A percentile compares a stretch with the other conserved stretches of the same genome.
Evolutionary conservation across 805 yeast genomes (phyloP).

Genomic region (Candida pseudofarinosa): DNA sequence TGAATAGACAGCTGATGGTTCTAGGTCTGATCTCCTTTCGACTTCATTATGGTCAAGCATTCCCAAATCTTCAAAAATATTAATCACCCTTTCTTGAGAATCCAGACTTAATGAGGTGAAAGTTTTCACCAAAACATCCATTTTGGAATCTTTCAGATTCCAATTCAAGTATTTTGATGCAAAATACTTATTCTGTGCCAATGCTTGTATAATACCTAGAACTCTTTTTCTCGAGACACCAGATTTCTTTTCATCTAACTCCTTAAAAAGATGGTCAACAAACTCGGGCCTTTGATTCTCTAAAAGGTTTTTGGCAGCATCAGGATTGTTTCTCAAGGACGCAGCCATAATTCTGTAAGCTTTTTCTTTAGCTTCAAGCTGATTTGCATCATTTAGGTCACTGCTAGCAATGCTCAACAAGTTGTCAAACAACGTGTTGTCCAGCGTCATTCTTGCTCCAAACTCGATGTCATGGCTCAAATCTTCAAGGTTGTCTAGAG

Average conservation of each 20-base stretch:
- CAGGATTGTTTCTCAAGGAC: constrained; percentile 69
- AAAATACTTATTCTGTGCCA: constrained; percentile 36
- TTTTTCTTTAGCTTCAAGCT: constrained; percentile 40
- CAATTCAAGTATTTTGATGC: constrained; percentile 20
- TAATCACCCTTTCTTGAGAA: constrained; percentile 37
- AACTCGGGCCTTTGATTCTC: constrained; percentile 15
- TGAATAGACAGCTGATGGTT: constrained; percentile 31
- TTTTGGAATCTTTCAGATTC: constrained; percentile 4
- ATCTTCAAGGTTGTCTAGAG: constrained; percentile 49
- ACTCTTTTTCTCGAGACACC: constrained; percentile 42
- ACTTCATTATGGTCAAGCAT: constrained; percentile 5
- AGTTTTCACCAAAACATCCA: constrained; percentile 16
- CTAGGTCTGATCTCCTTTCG: constrained; percentile 2
- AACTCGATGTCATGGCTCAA: constrained; percentile 63
- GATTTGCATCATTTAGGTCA: background rate
- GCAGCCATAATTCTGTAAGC: constrained; percentile 60
- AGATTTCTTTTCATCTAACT: constrained; percentile 16
- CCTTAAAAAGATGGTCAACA: constrained; percentile 16
- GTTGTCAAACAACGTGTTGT: constrained; percentile 23
- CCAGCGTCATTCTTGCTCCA: constrained; percentile 47
- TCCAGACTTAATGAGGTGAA: constrained; percentile 25
- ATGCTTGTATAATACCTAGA: constrained; percentile 49
- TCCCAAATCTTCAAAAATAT: constrained; percentile 45
- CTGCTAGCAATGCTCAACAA: constrained; percentile 1
- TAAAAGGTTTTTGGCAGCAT: constrained; percentile 44